Base-by-base conservation (phyloP, 805 yeast genomes). In the Vanderwaltozyma polyspora region DNA sequence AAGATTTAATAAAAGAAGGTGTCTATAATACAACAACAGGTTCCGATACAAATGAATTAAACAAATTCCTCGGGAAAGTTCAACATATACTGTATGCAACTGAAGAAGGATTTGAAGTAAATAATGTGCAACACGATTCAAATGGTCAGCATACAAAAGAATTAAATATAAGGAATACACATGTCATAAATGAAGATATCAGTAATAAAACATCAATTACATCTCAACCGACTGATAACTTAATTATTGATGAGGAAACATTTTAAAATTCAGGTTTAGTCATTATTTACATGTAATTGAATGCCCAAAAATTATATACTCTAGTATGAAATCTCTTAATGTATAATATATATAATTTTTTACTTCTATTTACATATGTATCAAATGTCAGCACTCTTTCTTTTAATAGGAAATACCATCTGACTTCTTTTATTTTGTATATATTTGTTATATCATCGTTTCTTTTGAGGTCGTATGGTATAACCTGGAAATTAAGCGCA, bases 71-170 rank as follows among this genome's bases (percentile, higher is more conserved):
- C 19, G 62, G 70, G 17, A 76, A 80, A 48, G 70, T 89, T 21
- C 89, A 83, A 55, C 75, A 71, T 22, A 81, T 84, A 10, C 60
- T 87, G 42, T 87, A 83, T 47, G 71, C 79, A 6, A 80, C 93
- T 0, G 85, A 82, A 35, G 94, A 82, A 42, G 94, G 94, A 1
- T 85, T 85, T 51, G 80, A 76, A 47, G 67, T 78, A n/a, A 62
- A 58, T 23, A 64, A 57, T 16, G 55, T 43, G 3, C 63, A 53
- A 19, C 49, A n/a, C n/a, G n/a, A n/a, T n/a, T n/a, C n/a, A n/a
- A n/a, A n/a, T n/a, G n/a, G n/a, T n/a, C n/a, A n/a, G n/a, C n/a
- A n/a, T n/a, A n/a, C n/a, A n/a, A n/a, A n/a, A n/a, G 23, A 21
- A 21, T 8, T 8, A 21, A 21, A 21, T 21, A 10, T 7, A 10